phyloP scores from a whole-genome alignment of 2,329 filamentous ascomycete species.

The Xenoacremonium recifei region DNA sequence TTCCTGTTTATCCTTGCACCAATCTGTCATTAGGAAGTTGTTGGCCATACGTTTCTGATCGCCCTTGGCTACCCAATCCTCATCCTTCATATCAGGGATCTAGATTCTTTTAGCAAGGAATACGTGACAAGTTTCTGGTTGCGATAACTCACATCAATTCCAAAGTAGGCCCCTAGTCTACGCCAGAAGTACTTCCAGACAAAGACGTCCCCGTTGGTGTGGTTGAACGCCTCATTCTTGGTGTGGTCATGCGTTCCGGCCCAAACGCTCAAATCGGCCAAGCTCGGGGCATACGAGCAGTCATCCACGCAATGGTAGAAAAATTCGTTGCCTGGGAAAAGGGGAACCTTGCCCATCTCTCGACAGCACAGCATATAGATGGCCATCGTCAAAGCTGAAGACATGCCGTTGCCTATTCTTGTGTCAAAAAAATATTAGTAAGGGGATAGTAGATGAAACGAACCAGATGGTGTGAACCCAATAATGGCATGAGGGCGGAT shows the following conservation, averaged over 20 bases:
- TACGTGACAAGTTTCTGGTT: not conserved
- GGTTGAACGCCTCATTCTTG: conserved; percentile 7
- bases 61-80: not conserved
- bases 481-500: conserved; percentile 4
- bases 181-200: conserved; percentile 5
- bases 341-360: not conserved
- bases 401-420: conserved; percentile 3
- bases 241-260: conserved; percentile 4
- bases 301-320: conserved; percentile 3
- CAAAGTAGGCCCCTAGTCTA: conserved; percentile 1
- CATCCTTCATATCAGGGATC: not conserved
- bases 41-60: not conserved
- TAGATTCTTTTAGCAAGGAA: not conserved
- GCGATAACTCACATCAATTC: not conserved
- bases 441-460: not conserved
- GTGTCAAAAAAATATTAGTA: not conserved
- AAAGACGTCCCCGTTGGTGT: conserved; percentile 3
- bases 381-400: conserved; percentile 1
- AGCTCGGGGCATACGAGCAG: conserved; percentile 2
- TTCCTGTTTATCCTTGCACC: conserved; percentile 1
- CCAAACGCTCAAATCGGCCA: conserved; percentile 8
- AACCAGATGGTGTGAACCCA: conserved; percentile 2
- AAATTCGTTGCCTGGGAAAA: conserved; percentile 2
- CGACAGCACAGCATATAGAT: conserved; percentile 1
- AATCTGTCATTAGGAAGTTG: conserved; percentile 1